Evolutionary conservation across 805 yeast species (phyloP), one percentile per base, ranked within the genome.

Genomic region (Yarrowia sp.): DNA sequence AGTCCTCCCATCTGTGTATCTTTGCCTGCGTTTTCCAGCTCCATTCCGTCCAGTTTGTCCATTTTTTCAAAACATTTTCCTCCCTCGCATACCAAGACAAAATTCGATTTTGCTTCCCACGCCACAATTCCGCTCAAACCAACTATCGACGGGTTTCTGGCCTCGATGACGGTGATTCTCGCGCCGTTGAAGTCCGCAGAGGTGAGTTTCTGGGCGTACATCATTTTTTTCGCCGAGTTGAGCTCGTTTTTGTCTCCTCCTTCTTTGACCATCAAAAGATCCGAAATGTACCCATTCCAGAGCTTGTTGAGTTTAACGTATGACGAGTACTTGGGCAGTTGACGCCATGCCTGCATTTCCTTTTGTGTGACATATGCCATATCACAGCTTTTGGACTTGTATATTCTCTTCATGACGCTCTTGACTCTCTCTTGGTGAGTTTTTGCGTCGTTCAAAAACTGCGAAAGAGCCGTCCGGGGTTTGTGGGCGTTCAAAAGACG

Each of bases 101-200:
- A 87, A 66, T 83, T 82, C 68, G 85, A 84, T 72, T 88, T 91
- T 9, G 93, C 82, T 72, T 92, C 98, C 88, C 95, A 89, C 1
- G 90, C 77, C 1, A 92, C 89, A 5, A 92, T 88, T 0, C 98
- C 98, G 40, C 78, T 68, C 33, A 81, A 70, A 0, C 95, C 96
- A 8, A 87, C 79, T 64, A 83, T 71, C 58, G 83, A 81, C 5
- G 80, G 76, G 70, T 87, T 88, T 21, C 76, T 75, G n/a, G 90
- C 79, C 52, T 83, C 81, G 2, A 79, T 70, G 0, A 92, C 92
- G 14, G 79, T 79, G 14, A 91, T 65, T 44, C 74, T 73, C n/a
- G 95, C 83, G 3, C 98, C 97, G 69, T 87, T 88, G 75, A 83
- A 88, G 71, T 92, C 98, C 1, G 95, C 90, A 67, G 87, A 81